These are phyloP conservation scores for Colletotrichum magnum DNA, from an alignment of 2,329 filamentous ascomycete species.

Conservation along the genomic window DNA sequence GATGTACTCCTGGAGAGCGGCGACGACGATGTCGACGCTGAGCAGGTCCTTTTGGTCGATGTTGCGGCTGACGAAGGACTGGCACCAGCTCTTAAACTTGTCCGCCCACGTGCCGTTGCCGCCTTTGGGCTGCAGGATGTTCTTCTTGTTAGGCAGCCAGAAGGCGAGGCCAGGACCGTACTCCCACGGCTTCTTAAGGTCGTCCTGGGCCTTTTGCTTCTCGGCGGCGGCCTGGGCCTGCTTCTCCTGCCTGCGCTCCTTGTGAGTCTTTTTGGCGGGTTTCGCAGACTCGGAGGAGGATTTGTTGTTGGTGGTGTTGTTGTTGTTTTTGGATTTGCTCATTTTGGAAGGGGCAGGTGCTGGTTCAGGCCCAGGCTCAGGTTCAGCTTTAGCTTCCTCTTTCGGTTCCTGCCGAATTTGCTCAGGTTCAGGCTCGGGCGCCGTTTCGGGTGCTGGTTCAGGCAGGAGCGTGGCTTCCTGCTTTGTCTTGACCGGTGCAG, in stretches of 20 bases:
- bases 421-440: neutral
- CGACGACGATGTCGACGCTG: conserved; percentile 27
- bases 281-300: neutral
- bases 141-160: conserved; percentile 29
- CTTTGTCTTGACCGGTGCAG: neutral
- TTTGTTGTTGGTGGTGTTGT: no score
- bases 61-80: conserved; percentile 45
- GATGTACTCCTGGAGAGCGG: conserved; percentile 31
- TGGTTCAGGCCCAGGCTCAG: conserved; percentile 4
- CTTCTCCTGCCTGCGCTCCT: conserved; percentile 25
- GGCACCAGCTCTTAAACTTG: conserved; percentile 53
- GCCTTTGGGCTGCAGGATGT: conserved; percentile 30
- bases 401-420: neutral
- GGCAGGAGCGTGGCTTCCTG: conserved; percentile 18
- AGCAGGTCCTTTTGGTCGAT: conserved; percentile 29
- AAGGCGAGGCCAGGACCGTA: conserved; percentile 22
- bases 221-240: conserved; percentile 11
- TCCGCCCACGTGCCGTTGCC: conserved; percentile 46
- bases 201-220: conserved; percentile 25
- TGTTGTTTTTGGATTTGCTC: no score
- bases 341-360: conserved; percentile 7
- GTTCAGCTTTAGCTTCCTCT: conserved; percentile 10
- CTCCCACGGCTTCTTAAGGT: conserved; percentile 17
- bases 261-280: conserved; percentile 13
- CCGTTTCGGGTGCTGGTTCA: neutral